phyloP scores from a whole-genome alignment of 139 green algal genomes.

The Pleodorina starrii region DNA sequence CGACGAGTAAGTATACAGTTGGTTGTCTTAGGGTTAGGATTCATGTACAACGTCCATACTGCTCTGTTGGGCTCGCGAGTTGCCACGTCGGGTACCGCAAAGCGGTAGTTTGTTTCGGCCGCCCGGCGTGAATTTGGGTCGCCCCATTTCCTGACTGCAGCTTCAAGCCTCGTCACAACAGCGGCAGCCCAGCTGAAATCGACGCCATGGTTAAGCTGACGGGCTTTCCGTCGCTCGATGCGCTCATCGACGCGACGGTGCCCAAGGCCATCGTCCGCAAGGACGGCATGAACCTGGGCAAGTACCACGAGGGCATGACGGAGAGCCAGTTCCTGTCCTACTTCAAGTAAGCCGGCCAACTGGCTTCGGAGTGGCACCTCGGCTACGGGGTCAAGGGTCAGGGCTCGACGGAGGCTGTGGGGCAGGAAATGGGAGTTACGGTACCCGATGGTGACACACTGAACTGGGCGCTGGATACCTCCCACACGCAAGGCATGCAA shows the following conservation, averaged over 20 bases:
- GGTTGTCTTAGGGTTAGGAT: too few species aligned
- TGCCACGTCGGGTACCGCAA: not conserved
- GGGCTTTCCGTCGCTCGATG: conserved; percentile 90
- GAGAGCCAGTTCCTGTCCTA: conserved; percentile 92
- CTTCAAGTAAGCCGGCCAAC: conserved; percentile 83
- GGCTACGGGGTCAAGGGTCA: too few species aligned
- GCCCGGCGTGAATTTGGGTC: not conserved
- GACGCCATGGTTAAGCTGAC: conserved; percentile 87
- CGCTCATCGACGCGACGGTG: conserved; percentile 96
- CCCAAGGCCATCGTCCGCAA: conserved; percentile 87
- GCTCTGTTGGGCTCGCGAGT: not conserved
- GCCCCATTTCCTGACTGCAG: conserved; percentile 61
- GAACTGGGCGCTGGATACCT: too few species aligned
- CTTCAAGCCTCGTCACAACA: conserved; percentile 98
- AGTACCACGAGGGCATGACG: conserved; percentile 88
- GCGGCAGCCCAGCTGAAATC: conserved; percentile 81
- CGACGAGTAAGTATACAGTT: conserved; percentile 76
- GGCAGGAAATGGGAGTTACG: too few species aligned
- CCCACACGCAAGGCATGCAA: too few species aligned
- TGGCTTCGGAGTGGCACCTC: too few species aligned
- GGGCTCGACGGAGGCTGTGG: too few species aligned
- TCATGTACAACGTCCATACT: too few species aligned
- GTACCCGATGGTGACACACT: too few species aligned
- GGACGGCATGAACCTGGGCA: conserved; percentile 88
- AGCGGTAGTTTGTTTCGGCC: too few species aligned